A percentile compares a stretch with the other conserved stretches of the same genome.
Conservation (phyloP, 495 filamentous ascomycete genomes). For the Hyaloscypha hepaticicola region DNA sequence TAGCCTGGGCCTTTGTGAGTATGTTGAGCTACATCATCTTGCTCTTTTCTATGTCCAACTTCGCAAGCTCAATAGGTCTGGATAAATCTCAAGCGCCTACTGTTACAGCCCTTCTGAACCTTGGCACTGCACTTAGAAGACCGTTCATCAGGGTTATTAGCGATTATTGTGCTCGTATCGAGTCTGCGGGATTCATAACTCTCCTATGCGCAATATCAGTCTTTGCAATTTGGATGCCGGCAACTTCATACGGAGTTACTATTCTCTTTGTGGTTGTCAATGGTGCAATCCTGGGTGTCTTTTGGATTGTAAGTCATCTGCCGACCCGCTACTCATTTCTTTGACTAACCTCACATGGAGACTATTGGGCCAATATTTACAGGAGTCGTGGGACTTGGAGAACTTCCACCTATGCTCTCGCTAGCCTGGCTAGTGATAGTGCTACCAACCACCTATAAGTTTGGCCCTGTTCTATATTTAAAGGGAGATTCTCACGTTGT, state of each 20-base stretch:
- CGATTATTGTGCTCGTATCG: slow-evolving; percentile 66
- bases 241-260: slow-evolving; percentile 59
- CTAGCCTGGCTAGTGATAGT: slow-evolving; percentile 75
- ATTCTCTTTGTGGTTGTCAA: slow-evolving; percentile 67
- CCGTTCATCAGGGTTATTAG: slow-evolving; percentile 67
- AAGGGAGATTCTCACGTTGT: neutral
- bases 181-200: slow-evolving; percentile 61
- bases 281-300: slow-evolving; percentile 66
- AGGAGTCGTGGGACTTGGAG: slow-evolving; percentile 71
- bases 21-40: slow-evolving; percentile 73
- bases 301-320: slow-evolving; percentile 53
- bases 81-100: slow-evolving; percentile 64
- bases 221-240: slow-evolving; percentile 68
- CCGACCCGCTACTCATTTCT: neutral
- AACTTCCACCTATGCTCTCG: slow-evolving; percentile 68
- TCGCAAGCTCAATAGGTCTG: slow-evolving; percentile 62
- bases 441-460: slow-evolving; percentile 58
- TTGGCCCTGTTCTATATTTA: neutral
- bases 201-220: slow-evolving; percentile 57
- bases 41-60: slow-evolving; percentile 71
- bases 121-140: slow-evolving; percentile 59
- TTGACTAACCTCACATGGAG: slow-evolving; percentile 7
- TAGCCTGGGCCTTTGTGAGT: slow-evolving; percentile 67
- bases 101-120: slow-evolving; percentile 69
- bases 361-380: slow-evolving; percentile 68